A percentile compares a stretch with the other conserved stretches of the same genome.
These are phyloP conservation scores for Phalaenopsis hybrid DNA, from an alignment of 116 monocot species.

Conservation along the genomic window DNA sequence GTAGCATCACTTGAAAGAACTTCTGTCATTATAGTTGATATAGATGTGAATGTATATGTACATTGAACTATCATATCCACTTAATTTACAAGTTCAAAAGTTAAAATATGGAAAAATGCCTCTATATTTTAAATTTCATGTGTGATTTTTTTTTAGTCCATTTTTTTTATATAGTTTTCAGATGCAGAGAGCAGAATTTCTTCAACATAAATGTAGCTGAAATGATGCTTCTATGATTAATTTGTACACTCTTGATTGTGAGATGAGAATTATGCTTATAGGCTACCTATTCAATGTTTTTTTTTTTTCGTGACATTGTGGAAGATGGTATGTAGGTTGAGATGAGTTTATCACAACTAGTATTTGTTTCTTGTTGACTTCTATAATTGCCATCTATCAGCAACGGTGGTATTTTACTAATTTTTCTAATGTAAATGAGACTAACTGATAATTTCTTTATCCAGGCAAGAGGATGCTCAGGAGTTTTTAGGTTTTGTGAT, in stretches of 20 bases:
- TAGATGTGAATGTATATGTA: not conserved
- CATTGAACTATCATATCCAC: not conserved
- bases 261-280: not conserved
- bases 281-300: not conserved
- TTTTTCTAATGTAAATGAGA: not conserved
- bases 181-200: not conserved
- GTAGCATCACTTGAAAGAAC: not conserved
- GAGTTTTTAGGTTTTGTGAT: constrained; percentile 90
- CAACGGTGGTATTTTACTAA: not conserved
- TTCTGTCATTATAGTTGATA: not conserved
- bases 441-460: constrained; percentile 2
- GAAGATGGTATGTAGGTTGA: not conserved
- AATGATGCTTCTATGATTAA: constrained; percentile 3
- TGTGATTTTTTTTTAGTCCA: not conserved
- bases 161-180: not conserved
- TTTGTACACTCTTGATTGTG: not conserved
- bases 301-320: not conserved
- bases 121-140: not conserved
- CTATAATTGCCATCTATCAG: not conserved
- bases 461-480: constrained; percentile 99
- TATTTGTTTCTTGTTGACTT: not conserved
- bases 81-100: not conserved
- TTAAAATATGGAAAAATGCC: not conserved
- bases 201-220: not conserved
- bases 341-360: not conserved